Evolutionary conservation across 2,329 filamentous ascomycete genomes (phyloP), one percentile per base, ranked within the genome.

Genomic region (Clonostachys solani): DNA sequence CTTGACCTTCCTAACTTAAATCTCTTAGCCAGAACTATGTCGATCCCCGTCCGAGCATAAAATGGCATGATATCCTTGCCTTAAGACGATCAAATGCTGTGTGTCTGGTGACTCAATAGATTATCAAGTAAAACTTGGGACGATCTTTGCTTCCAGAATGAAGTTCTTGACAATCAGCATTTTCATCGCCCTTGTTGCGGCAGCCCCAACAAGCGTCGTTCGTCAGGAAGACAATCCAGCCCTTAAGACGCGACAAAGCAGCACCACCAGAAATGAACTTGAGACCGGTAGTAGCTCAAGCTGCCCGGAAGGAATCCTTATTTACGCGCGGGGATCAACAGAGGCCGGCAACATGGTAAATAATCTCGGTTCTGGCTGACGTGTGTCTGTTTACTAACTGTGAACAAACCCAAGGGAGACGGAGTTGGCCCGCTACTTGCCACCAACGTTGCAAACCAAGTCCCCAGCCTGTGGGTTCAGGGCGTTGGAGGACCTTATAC

Each of bases 401-500:
- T 13, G 13, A 35, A 16, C 17, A 18, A 43, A 19, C 6, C 29
- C n/a, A 16, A 63, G 62, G 61, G 61, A 9, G 37, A 34, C 15
- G 45, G 34, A 42, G 52, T 57, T 2, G 66, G 66, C 6, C 62
- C 64, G 12, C 46, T 36, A 4, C 49, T 66, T 12, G 63, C 58
- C 5, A 48, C 50, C 15, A 59, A 50, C 41, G 57, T 71, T 1
- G 57, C 62, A 38, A 47, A 49, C 19, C 62, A 61, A 34, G 57
- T 59, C 42, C 45, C 41, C 8, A 47, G 56, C n/a, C 50, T 71
- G 47, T 69, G 66, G 66, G 63, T 73, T 18, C 72, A 75, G 51
- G 73, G 73, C 15, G 68, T 76, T 13, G 65, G 66, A 6, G 62
- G 60, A 19, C 52, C 60, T 3, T 76, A 76, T 56, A 56, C 48